Conservation (phyloP, 495 filamentous ascomycete genomes). For the Podospora pseudopauciseta region DNA sequence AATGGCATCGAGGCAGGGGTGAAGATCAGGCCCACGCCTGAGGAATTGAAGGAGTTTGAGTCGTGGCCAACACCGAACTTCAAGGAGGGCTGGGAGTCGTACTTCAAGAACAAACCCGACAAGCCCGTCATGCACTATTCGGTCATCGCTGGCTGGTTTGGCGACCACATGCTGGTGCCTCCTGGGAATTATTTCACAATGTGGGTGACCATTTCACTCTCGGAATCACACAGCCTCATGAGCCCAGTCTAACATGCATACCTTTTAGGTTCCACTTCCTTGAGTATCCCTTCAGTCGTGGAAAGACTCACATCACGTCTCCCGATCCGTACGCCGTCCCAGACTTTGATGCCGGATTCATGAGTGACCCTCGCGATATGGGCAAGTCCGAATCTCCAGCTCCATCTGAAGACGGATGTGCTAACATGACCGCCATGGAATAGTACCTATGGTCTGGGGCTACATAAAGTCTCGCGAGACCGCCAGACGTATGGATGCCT, state of each 20-base stretch:
- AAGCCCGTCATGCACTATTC: conserved; percentile 85
- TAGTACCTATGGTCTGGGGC: conserved; percentile 73
- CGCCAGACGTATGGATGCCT: conserved; percentile 70
- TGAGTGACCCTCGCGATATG: conserved; percentile 83
- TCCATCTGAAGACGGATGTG: background rate
- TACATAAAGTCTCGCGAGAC: conserved; percentile 87
- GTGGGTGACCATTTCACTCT: conserved; percentile 21
- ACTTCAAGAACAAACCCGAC: conserved; percentile 82
- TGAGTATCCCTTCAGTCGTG: conserved; percentile 78
- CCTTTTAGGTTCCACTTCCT: conserved; percentile 63
- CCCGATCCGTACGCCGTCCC: conserved; percentile 68
- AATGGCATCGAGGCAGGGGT: conserved; percentile 84
- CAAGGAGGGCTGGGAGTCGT: conserved; percentile 66
- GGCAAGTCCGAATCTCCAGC: background rate
- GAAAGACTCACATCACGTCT: conserved; percentile 66
- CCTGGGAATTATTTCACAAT: conserved; percentile 78
- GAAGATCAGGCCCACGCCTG: conserved; percentile 68
- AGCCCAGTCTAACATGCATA: too few relatives aligned
- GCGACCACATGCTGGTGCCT: conserved; percentile 68
- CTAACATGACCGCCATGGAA: background rate
- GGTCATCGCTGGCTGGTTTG: conserved; percentile 63
- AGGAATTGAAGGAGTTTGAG: conserved; percentile 66
- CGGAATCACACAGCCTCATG: too few relatives aligned
- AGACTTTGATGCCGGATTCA: conserved; percentile 81
- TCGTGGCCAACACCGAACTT: conserved; percentile 66